phyloP scores from a whole-genome alignment of 2,329 filamentous ascomycete species.

The Penicillium janthinellum region DNA sequence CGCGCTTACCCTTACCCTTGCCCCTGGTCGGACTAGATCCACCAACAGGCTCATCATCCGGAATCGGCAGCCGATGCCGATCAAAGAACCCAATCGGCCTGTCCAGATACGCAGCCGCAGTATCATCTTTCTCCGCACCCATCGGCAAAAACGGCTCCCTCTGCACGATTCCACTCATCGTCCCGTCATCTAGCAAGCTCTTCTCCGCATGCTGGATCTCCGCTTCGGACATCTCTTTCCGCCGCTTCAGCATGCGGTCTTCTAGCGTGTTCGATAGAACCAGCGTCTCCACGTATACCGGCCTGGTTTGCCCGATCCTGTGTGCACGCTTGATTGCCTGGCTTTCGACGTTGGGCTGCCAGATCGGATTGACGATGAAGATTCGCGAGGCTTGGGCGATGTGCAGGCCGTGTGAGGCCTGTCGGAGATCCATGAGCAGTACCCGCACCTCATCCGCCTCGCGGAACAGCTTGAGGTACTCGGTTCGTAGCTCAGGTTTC shows the following conservation, averaged over 20 bases:
- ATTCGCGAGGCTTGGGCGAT: constrained; percentile 80
- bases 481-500: constrained; percentile 64
- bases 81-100: constrained; percentile 41
- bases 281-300: constrained; percentile 82
- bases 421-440: constrained; percentile 85
- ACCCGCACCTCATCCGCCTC: constrained; percentile 69
- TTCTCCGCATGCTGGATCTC: constrained; percentile 59
- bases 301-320: constrained; percentile 77
- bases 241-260: constrained; percentile 75
- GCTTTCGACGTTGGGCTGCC: constrained; percentile 79
- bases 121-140: constrained; percentile 29
- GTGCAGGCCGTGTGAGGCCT: constrained; percentile 86
- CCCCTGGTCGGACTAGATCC: background rate
- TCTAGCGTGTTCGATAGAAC: constrained; percentile 80
- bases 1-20: background rate
- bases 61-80: constrained; percentile 40
- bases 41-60: constrained; percentile 28
- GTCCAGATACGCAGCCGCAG: constrained; percentile 31
- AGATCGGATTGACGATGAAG: constrained; percentile 86
- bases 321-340: constrained; percentile 91
- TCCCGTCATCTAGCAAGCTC: constrained; percentile 59
- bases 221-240: constrained; percentile 70
- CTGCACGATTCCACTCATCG: constrained; percentile 62
- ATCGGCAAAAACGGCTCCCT: constrained; percentile 54
- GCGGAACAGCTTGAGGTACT: constrained; percentile 80